Percentiles rank a stretch among this genome's conserved stretches.
Evolutionary conservation across 306 rosid species (phyloP).

Genomic region (Sindora glabra): DNA sequence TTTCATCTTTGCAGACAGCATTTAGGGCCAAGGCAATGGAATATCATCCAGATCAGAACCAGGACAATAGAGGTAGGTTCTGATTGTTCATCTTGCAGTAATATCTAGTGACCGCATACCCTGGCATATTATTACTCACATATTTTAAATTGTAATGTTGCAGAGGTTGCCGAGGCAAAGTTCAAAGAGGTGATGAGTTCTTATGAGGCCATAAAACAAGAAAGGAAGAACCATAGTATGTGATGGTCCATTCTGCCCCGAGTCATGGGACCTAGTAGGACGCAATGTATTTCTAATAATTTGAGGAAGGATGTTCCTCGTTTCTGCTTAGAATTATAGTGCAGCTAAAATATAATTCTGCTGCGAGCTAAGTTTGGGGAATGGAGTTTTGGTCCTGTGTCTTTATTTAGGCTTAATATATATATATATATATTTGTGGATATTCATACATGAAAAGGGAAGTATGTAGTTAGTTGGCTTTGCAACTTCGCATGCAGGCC

Average conservation of each 20-base stretch:
- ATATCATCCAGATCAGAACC: slow-evolving; percentile 98
- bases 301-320: slow-evolving; percentile 4
- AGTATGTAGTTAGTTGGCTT: slow-evolving; percentile 7
- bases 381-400: slow-evolving; percentile 9
- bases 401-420: not conserved
- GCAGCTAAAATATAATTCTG: slow-evolving; percentile 11
- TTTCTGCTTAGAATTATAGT: slow-evolving; percentile 11
- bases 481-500: slow-evolving; percentile 2
- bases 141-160: slow-evolving; percentile 14
- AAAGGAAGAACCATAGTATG: slow-evolving; percentile 34
- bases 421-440: not conserved
- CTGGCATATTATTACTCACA: slow-evolving; percentile 10
- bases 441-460: slow-evolving; percentile 6
- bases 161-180: slow-evolving; percentile 91
- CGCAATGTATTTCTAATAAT: slow-evolving; percentile 17
- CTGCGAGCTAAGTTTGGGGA: slow-evolving; percentile 14
- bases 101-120: not conserved
- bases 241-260: slow-evolving; percentile 12
- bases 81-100: slow-evolving; percentile 1
- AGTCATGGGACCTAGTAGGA: slow-evolving; percentile 4
- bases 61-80: slow-evolving; percentile 60
- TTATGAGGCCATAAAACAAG: slow-evolving; percentile 87
- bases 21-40: slow-evolving; percentile 84
- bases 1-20: slow-evolving; percentile 57
- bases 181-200: slow-evolving; percentile 90